Evolutionary conservation across 768 basidiomycete species (phyloP).

Genomic region (Russula olivacea): DNA sequence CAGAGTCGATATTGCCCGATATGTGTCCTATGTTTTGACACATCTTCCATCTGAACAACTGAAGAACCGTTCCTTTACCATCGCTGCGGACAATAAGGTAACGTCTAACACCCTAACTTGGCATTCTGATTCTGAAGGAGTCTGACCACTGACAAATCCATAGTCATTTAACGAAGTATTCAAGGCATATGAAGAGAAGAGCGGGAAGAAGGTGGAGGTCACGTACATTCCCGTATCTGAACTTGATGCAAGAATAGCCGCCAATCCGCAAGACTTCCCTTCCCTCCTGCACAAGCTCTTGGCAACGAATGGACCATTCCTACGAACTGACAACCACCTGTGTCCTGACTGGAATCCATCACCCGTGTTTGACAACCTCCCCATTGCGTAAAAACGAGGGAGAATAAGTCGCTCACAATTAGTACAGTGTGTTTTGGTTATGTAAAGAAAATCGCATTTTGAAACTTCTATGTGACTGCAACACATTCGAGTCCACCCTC

Average conservation of each 20-base stretch:
- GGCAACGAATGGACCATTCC: constrained; percentile 13
- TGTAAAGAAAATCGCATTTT: background rate
- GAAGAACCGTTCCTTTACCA: constrained; percentile 6
- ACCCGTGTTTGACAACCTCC: constrained; percentile 11
- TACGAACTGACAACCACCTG: constrained; percentile 16
- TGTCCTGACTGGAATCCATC: constrained; percentile 27
- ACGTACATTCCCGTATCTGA: constrained; percentile 16
- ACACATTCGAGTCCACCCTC: no score
- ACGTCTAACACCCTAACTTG: no score
- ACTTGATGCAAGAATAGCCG: constrained; percentile 12
- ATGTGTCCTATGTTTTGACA: constrained; percentile 20
- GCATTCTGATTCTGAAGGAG: no score
- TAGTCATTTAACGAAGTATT: constrained; percentile 24
- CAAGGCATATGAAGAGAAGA: constrained; percentile 20
- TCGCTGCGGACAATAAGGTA: constrained; percentile 16
- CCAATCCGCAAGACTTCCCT: constrained; percentile 14
- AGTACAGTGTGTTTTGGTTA: no score
- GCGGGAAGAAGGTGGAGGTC: constrained; percentile 24
- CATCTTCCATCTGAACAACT: constrained; percentile 14
- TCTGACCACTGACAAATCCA: no score
- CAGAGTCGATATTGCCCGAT: constrained; percentile 19
- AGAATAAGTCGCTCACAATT: no score
- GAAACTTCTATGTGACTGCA: no score
- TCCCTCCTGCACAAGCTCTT: constrained; percentile 9
- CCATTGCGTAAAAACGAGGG: background rate